Conservation (phyloP, 345 rosid genomes). For the Hibiscus syriacus region DNA sequence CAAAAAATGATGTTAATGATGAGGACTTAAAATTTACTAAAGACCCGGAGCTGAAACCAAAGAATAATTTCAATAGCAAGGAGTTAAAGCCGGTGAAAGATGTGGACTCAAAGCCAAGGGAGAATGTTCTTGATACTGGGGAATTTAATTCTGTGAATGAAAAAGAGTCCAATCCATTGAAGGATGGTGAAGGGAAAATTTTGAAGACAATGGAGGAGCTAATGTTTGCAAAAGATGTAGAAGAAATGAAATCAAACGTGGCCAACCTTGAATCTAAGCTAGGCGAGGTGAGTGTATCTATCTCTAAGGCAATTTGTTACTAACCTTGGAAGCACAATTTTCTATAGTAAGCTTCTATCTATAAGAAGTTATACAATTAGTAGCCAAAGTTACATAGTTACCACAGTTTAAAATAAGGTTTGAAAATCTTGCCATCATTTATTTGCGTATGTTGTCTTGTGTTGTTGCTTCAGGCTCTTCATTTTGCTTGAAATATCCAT, state of each 20-base stretch:
- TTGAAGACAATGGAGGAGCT: constrained; percentile 32
- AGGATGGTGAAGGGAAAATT: constrained; percentile 24
- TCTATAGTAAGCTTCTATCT: too few relatives aligned
- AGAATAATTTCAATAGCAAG: constrained; percentile 14
- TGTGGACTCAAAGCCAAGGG: constrained; percentile 21
- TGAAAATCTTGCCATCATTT: background rate
- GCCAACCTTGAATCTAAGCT: constrained; percentile 57
- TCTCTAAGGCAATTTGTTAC: too few relatives aligned
- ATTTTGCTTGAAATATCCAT: background rate
- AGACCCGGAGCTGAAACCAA: constrained; percentile 21
- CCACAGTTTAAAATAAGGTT: background rate
- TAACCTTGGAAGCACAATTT: too few relatives aligned
- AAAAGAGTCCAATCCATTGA: constrained; percentile 19
- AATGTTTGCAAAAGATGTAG: constrained; percentile 39
- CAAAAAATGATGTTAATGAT: constrained; percentile 15
- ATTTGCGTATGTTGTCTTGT: background rate
- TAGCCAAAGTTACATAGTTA: too few relatives aligned
- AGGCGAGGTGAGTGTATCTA: constrained; percentile 70
- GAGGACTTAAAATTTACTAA: constrained; percentile 22
- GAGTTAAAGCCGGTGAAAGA: constrained; percentile 30
- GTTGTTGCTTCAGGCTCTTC: background rate
- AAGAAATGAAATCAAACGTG: constrained; percentile 50
- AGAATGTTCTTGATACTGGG: constrained; percentile 6
- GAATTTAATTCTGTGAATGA: constrained; percentile 13
- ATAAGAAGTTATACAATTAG: too few relatives aligned